Conservation (phyloP, 2,329 filamentous ascomycete genomes). For the Pestalotiopsis sp. region DNA sequence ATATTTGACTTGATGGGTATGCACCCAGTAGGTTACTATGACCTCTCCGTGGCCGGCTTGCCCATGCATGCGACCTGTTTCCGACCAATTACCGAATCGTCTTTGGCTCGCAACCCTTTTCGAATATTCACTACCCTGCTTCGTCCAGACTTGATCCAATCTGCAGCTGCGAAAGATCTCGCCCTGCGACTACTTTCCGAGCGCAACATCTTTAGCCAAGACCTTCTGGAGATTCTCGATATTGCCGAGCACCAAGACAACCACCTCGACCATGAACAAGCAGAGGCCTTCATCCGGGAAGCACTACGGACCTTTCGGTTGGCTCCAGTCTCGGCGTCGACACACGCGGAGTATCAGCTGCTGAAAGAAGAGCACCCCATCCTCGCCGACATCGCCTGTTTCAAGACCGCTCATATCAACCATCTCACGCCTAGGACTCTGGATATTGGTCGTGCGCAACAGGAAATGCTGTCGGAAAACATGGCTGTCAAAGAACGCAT, state of each 20-base stretch:
- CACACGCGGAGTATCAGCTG: conserved; percentile 41
- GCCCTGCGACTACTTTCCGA: conserved; percentile 35
- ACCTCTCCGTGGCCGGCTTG: conserved; percentile 47
- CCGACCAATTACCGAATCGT: conserved; percentile 37
- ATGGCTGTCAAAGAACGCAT: conserved; percentile 51
- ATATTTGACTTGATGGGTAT: conserved; percentile 51
- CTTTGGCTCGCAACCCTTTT: conserved; percentile 46
- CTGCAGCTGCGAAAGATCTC: conserved; percentile 31
- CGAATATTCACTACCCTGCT: conserved; percentile 44
- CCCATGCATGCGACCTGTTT: conserved; percentile 57
- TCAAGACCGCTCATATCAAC: conserved; percentile 50
- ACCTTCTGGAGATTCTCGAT: conserved; percentile 39
- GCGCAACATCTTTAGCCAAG: conserved; percentile 43
- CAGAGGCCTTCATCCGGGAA: conserved; percentile 41
- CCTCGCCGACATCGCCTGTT: conserved; percentile 39
- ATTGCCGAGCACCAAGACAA: conserved; percentile 31
- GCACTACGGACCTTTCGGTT: conserved; percentile 50
- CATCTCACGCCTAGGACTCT: conserved; percentile 55
- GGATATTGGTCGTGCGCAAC: conserved; percentile 48
- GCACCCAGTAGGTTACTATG: conserved; percentile 54
- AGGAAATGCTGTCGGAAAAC: conserved; percentile 40
- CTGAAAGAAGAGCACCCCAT: conserved; percentile 48
- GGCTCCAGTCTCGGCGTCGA: conserved; percentile 43
- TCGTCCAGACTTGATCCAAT: conserved; percentile 42
- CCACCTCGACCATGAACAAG: conserved; percentile 32